Evolutionary conservation across 176 grass and related monocot genomes (phyloP).

Genomic region (Rhynchospora tenuis): DNA sequence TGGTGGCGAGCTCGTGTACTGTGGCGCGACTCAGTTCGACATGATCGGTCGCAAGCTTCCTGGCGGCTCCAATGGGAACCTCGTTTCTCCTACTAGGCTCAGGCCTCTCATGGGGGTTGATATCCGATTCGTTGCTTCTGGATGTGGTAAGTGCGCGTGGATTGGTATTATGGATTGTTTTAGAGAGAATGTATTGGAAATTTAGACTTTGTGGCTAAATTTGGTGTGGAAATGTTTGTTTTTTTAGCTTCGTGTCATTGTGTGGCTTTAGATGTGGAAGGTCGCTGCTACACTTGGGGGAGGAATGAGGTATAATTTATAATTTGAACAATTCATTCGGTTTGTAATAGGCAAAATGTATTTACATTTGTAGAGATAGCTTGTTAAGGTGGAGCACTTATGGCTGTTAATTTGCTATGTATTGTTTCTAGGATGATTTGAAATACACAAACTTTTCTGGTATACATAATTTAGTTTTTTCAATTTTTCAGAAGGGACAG

Average conservation of each 20-base stretch:
- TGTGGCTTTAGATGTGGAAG: conserved; percentile 88
- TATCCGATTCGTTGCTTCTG: conserved; percentile 82
- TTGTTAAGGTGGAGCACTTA: neutral
- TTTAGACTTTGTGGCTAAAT: neutral
- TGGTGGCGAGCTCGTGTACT: conserved; percentile 77
- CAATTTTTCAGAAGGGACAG: conserved; percentile 81
- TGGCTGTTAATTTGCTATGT: neutral
- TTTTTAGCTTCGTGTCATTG: conserved; percentile 79
- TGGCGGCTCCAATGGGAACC: conserved; percentile 39
- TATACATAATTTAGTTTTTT: neutral
- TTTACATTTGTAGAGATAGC: neutral
- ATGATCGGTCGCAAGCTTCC: conserved; percentile 49
- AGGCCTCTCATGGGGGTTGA: conserved; percentile 71
- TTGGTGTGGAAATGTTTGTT: neutral
- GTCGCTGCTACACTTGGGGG: conserved; percentile 89
- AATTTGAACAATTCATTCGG: neutral
- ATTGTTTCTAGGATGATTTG: neutral
- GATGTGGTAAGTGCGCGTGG: conserved; percentile 46
- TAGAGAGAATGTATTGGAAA: neutral
- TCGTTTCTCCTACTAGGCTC: conserved; percentile 68
- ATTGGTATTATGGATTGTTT: neutral
- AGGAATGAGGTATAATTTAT: conserved; percentile 75
- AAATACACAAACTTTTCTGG: conserved; percentile 11
- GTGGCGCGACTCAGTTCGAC: conserved; percentile 70
- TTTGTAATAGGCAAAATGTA: neutral